Percentiles rank a stretch among this genome's conserved stretches.
phyloP scores from a whole-genome alignment of 805 yeast genomes.

The Yarrowia alimentaria region DNA sequence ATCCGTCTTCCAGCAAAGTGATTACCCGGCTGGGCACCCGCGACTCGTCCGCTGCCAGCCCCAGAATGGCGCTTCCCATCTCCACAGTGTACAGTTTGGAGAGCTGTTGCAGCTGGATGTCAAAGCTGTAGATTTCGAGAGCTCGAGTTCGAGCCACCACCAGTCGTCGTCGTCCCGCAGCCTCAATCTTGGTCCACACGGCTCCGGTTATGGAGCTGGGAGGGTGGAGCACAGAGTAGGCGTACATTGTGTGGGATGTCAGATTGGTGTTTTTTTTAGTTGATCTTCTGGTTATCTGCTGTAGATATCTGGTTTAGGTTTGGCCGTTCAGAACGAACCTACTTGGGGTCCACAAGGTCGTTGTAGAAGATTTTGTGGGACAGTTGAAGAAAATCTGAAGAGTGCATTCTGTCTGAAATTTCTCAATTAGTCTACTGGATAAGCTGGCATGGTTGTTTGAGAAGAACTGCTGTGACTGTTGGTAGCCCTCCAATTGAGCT shows the following conservation, averaged over 20 bases:
- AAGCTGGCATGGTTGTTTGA: too few species aligned
- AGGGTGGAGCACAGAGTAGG: slow-evolving; percentile 7
- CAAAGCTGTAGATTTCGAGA: slow-evolving; percentile 13
- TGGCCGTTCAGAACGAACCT: too few species aligned
- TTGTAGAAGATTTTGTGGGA: too few species aligned
- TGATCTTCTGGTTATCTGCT: too few species aligned
- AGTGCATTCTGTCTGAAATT: too few species aligned
- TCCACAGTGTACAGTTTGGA: slow-evolving; percentile 2
- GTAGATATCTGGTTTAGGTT: too few species aligned
- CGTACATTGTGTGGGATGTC: slow-evolving; percentile 9
- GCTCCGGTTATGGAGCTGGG: slow-evolving; percentile 20
- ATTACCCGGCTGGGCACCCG: slow-evolving; percentile 6
- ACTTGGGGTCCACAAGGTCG: too few species aligned
- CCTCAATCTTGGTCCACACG: slow-evolving; percentile 15
- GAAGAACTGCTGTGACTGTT: too few species aligned
- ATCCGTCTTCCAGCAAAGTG: slow-evolving; percentile 19
- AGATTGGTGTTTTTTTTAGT: too few species aligned
- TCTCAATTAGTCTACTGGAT: too few species aligned
- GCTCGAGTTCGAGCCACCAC: slow-evolving; percentile 18
- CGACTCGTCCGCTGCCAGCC: slow-evolving; percentile 11
- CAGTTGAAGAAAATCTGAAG: too few species aligned
- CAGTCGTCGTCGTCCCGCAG: slow-evolving; percentile 17
- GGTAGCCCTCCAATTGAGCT: too few species aligned
- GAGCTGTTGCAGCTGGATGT: slow-evolving; percentile 16
- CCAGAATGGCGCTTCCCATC: slow-evolving; percentile 10